Base-by-base conservation (phyloP, 495 filamentous ascomycete species). In the Aspergillus taichungensis region DNA sequence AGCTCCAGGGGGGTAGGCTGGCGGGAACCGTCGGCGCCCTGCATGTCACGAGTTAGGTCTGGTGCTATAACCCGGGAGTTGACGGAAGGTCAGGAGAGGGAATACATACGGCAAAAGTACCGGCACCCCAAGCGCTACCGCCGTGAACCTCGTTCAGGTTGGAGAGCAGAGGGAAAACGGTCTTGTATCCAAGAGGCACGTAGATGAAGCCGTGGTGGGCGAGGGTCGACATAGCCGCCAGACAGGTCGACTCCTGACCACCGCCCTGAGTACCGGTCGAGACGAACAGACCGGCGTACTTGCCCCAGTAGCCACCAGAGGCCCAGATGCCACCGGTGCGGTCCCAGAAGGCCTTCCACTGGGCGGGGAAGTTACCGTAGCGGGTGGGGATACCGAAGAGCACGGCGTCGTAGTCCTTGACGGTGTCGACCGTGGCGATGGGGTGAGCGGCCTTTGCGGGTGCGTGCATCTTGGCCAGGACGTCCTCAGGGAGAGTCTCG, bases 371-470 rank as follows among this genome's bases (percentile, higher is more conserved):
- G 80, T 95, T 99, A 63, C 92, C 92, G 72, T 86, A 99, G 45
- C 92, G 83, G n/a, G 92, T 99, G 29, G 92, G 92, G 66, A 99
- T 89, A 55, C 94, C 94, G 50, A 99, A 77, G 32, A 99, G 82
- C 68, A 99, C 82, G 60, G 74, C 92, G 60, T 97, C 89, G 71
- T 92, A 96, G 44, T 77, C 46, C 50, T 79, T 73, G n/a, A 96
- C 79, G 9, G 64, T 71, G 5, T 71, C 59, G 14, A 88, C 81
- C 59, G 84, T 78, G 55, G 83, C 68, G 42, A 82, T 60, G 30
- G 87, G 80, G 65, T 87, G 71, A 60, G 75, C 71, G 38, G 73
- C 56, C 75, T 95, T 92, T 50, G 81, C 62, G 6, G 90, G 84
- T 36, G 92, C 91, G 72, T 95, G 60, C 88, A 98, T 94, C 78